Percentiles rank a stretch among this genome's conserved stretches.
phyloP scores from a whole-genome alignment of 768 basidiomycete species.

The Suillus placidus region DNA sequence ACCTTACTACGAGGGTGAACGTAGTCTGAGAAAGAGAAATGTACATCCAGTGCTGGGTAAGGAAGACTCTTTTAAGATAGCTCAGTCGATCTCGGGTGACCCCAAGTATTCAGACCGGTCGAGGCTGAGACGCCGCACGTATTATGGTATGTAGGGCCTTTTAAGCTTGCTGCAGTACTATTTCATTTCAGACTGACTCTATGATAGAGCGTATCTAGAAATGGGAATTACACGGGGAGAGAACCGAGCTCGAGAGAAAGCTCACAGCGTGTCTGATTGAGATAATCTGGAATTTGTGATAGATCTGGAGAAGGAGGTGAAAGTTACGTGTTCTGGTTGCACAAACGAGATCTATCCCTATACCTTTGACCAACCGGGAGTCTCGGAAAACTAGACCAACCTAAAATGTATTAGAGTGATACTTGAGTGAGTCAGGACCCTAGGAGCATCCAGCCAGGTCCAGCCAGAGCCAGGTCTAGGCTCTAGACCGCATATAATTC shows the following conservation, averaged over 20 bases:
- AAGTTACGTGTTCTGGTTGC: slow-evolving; percentile 20
- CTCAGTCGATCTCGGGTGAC: neutral
- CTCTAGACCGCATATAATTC: neutral
- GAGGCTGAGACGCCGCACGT: slow-evolving; percentile 16
- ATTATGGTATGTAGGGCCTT: slow-evolving; percentile 8
- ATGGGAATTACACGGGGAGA: slow-evolving; percentile 7
- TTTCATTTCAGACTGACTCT: slow-evolving; percentile 25
- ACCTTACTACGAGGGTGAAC: neutral
- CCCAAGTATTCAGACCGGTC: slow-evolving; percentile 24
- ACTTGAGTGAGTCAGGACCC: neutral
- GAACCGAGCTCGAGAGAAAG: slow-evolving; percentile 1
- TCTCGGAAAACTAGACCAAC: neutral
- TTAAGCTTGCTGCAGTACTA: slow-evolving; percentile 6
- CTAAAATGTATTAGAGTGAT: neutral
- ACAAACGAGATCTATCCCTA: neutral
- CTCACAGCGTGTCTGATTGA: neutral
- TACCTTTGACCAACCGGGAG: neutral
- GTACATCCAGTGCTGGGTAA: neutral
- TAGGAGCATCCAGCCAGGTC: neutral
- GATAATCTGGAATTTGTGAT: slow-evolving; percentile 8
- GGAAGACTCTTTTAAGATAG: slow-evolving; percentile 6
- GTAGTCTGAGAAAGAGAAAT: slow-evolving; percentile 13
- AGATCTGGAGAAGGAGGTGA: slow-evolving; percentile 10
- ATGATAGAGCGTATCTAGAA: neutral
- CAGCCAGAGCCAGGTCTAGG: neutral